Evolutionary conservation across 2,329 filamentous ascomycete genomes (phyloP), one percentile per base, ranked within the genome.

Genomic region (Lachnellula cervina): DNA sequence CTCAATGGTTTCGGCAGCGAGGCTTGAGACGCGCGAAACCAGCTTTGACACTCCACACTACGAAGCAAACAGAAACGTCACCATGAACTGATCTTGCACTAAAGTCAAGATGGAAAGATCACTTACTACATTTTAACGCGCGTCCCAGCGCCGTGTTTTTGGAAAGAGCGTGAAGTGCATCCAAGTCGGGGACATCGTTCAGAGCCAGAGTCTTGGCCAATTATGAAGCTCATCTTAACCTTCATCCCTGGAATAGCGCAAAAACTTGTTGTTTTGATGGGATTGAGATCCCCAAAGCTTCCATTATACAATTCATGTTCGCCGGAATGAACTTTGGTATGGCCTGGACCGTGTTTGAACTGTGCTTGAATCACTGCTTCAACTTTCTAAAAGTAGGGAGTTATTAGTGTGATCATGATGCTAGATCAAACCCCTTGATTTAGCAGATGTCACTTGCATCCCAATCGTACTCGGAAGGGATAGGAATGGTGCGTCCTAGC

Each of bases 401-500:
- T 38, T 37, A 37, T 7, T 34, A 23, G 25, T 16, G 11, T 43
- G 14, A 43, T n/a, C 40, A 17, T 8, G n/a, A 8, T 43, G 3
- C 17, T n/a, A 43, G 17, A n/a, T 17, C 17, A 43, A 21, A 21
- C n/a, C n/a, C 8, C n/a, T 16, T 44, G n/a, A 35, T 16, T 17
- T 5, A 23, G 37, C 13, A 6, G 9, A 13, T 28, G 6, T 21
- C 3, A 51, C 42, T 44, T 54, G 49, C 51, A 21, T 44, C 52
- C 51, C 40, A 58, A 17, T 48, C 52, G 35, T 57, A 59, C 44
- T 59, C 58, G 1, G 52, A 55, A 14, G 58, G 57, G n/a, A 57
- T 42, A 3, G 55, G 58, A 3, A 57, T 52, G 6, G 21, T 23
- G 13, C 54, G 52, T 6, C 58, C 58, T 3, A 57, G 40, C n/a